These are phyloP conservation scores for Eragrostis curvula DNA, from an alignment of 176 grass and related monocot species.

Conservation along the genomic window DNA sequence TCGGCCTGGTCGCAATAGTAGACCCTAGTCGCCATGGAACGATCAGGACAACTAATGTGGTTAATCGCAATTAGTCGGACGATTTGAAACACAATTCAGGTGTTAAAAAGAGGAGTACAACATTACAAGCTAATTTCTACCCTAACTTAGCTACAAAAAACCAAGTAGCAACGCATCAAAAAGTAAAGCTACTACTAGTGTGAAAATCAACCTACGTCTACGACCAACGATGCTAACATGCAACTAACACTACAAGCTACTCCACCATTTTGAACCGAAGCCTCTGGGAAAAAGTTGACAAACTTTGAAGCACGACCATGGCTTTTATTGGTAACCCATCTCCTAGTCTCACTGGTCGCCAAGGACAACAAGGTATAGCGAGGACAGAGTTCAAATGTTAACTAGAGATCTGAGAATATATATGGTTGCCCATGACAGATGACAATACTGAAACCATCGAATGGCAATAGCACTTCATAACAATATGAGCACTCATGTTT, in stretches of 20 bases:
- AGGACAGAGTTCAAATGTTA: not conserved
- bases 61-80: no score
- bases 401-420: constrained; percentile 34
- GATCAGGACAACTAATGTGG: no score
- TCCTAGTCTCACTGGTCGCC: not conserved
- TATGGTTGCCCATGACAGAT: constrained; percentile 12
- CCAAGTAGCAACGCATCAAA: not conserved
- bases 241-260: not conserved
- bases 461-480: not conserved
- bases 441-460: constrained; percentile 3
- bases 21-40: no score
- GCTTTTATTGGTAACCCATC: no score
- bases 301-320: not conserved
- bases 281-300: not conserved
- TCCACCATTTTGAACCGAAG: not conserved
- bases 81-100: not conserved
- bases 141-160: not conserved
- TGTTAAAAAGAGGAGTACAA: not conserved
- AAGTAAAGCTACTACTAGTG: not conserved
- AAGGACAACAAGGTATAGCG: not conserved
- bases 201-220: not conserved
- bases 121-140: not conserved
- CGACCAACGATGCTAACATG: not conserved
- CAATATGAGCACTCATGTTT: constrained; percentile 13
- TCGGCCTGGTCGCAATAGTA: no score